Percentiles rank a stretch among this genome's conserved stretches.
phyloP scores from a whole-genome alignment of 148 eudicot species.

The Cornus controversa region DNA sequence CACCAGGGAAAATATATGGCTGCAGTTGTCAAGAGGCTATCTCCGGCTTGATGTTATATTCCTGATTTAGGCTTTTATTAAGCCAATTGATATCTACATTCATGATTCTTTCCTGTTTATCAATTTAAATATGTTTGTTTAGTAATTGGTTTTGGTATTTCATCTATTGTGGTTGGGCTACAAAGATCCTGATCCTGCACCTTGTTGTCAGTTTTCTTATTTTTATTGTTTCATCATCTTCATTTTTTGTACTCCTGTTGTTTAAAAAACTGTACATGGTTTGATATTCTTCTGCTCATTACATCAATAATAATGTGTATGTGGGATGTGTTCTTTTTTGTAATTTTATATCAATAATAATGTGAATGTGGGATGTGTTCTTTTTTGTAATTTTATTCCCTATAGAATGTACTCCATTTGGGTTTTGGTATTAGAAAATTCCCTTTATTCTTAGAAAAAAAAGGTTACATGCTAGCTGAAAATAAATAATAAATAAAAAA shows the following conservation, averaged over 20 bases:
- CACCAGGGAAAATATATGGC: conserved; percentile 96
- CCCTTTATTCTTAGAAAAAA: too few species aligned
- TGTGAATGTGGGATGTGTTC: not conserved
- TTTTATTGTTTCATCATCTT: not conserved
- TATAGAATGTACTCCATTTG: not conserved
- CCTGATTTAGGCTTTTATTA: not conserved
- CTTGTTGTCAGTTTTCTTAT: not conserved
- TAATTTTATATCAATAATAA: not conserved
- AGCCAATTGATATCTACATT: not conserved
- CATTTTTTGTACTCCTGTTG: not conserved
- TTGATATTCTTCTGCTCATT: conserved; percentile 9
- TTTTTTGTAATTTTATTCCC: not conserved
- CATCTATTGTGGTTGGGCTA: not conserved
- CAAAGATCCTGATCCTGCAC: not conserved
- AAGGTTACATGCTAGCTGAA: too few species aligned
- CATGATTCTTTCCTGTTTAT: not conserved
- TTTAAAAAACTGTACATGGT: not conserved
- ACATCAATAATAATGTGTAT: not conserved
- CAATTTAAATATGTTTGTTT: not conserved
- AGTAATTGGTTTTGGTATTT: not conserved
- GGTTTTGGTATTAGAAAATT: not conserved
- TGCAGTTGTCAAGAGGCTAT: conserved; percentile 65
- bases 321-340: not conserved
- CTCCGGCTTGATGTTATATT: conserved; percentile 30
- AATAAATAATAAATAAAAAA: too few species aligned